Evolutionary conservation across 768 basidiomycete genomes (phyloP).

Genomic region (Gymnopilus dilepis): DNA sequence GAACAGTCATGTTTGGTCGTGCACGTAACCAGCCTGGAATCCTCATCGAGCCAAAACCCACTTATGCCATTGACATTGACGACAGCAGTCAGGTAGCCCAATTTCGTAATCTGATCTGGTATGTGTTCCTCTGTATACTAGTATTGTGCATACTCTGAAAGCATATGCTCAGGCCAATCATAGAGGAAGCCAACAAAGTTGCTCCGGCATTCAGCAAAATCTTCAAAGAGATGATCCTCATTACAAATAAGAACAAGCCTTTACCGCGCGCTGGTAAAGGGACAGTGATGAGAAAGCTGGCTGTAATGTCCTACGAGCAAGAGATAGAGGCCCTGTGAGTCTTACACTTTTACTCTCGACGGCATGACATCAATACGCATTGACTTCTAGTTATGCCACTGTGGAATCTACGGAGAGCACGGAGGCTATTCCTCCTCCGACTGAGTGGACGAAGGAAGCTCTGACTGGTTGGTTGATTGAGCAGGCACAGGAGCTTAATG

Average conservation of each 20-base stretch:
- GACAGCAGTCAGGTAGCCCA: conserved; percentile 26
- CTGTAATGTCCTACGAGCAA: conserved; percentile 42
- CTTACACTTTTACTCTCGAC: background rate
- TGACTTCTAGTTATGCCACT: conserved; percentile 17
- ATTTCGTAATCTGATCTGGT: conserved; percentile 46
- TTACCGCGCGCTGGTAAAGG: conserved; percentile 54
- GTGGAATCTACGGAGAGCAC: conserved; percentile 16
- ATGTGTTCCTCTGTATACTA: conserved; percentile 2
- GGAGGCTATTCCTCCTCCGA: conserved; percentile 6
- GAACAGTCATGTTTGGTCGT: conserved; percentile 49
- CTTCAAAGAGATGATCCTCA: conserved; percentile 58
- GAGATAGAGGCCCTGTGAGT: conserved; percentile 53
- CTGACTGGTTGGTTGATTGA: conserved; percentile 17
- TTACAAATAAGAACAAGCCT: conserved; percentile 41
- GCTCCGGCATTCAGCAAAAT: conserved; percentile 49
- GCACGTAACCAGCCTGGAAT: conserved; percentile 38
- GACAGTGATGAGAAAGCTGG: conserved; percentile 48
- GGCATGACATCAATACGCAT: background rate
- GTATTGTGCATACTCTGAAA: background rate
- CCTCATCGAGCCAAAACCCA: conserved; percentile 34
- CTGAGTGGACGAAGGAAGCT: conserved; percentile 15
- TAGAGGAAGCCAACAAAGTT: conserved; percentile 49
- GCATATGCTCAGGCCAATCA: conserved; percentile 32
- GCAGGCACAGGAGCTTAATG: conserved; percentile 20
- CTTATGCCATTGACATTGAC: conserved; percentile 30